Evolutionary conservation across 164 flowering plant species (phyloP), one percentile per base, ranked within the genome.

Genomic region (Magnolia kwangsiensis): DNA sequence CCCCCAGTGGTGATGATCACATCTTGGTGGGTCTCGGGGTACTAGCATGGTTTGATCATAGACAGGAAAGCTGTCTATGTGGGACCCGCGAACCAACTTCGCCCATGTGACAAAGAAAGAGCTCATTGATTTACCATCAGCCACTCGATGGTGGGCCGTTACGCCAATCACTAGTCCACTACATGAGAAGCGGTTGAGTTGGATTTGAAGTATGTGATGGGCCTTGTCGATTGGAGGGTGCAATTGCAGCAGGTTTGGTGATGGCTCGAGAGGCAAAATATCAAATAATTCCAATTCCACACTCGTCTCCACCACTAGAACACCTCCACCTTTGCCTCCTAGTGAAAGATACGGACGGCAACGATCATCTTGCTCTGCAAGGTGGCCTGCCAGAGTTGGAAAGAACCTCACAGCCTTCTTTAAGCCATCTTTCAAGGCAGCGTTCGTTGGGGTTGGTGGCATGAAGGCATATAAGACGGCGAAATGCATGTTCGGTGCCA

Each of bases 111-210:
- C 16, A 23, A 73, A 51, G 73, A 71, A 71, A 8, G 13, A 18
- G 73, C 73, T 51, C 19, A 51, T 71, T 20, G 73, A 49, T 11
- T 29, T 9, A 51, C 73, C 73, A 13, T 71, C 73, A 10, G 73
- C 73, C 6, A 50, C 23, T 18, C 45, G 51, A 19, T 71, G 73
- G 61, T 71, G 55, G 59, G 58, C 7, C 2, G 73, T 49, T 4
- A 19, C 5, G 8, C 73, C 73, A 6, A 71, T n/a, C 19, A 50
- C 73, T 8, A 71, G 61, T 21, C 51, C 45, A 29, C 74, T 61
- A 50, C 74, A 71, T 16, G 61, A 18, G 21, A 50, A 71, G 55
- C 74, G 50, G 19, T 50, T 71, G 61, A 71, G 61, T 61, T 71
- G 61, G 23, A 71, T 51, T 50, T 71, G 74, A 2, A 50, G 27